phyloP scores from a whole-genome alignment of 176 grass and related monocot genomes.

The Oryza officinalis region DNA sequence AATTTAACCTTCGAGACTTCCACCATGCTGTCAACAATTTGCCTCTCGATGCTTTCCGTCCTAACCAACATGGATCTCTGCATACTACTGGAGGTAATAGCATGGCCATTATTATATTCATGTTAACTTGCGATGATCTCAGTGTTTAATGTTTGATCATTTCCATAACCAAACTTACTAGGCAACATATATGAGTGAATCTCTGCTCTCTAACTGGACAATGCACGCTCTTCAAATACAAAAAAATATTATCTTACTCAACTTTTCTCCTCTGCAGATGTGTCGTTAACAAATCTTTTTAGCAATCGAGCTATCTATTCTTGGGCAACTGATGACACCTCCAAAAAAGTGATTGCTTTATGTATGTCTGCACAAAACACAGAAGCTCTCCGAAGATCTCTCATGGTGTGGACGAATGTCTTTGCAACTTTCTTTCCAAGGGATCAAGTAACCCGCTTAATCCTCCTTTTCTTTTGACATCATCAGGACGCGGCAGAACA shows the following conservation, averaged over 20 bases:
- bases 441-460: neutral
- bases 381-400: conserved; percentile 65
- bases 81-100: conserved; percentile 38
- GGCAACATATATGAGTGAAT: conserved; percentile 23
- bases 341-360: conserved; percentile 88
- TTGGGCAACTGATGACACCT: conserved; percentile 77
- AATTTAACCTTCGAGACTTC: conserved; percentile 81
- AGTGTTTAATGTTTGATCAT: conserved; percentile 12
- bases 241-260: conserved; percentile 9
- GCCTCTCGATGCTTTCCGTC: conserved; percentile 57
- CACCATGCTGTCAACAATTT: conserved; percentile 83
- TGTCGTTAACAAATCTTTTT: conserved; percentile 64
- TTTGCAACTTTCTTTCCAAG: conserved; percentile 5
- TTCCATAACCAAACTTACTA: neutral
- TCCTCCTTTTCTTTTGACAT: neutral
- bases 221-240: neutral
- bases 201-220: neutral
- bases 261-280: conserved; percentile 48
- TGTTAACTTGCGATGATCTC: conserved; percentile 25
- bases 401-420: conserved; percentile 54
- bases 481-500: conserved; percentile 85
- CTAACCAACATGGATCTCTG: conserved; percentile 32
- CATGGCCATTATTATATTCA: conserved; percentile 6
- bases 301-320: conserved; percentile 72
- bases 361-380: conserved; percentile 60